Base-by-base conservation (phyloP, 345 rosid species). In the Barbarea vulgaris region DNA sequence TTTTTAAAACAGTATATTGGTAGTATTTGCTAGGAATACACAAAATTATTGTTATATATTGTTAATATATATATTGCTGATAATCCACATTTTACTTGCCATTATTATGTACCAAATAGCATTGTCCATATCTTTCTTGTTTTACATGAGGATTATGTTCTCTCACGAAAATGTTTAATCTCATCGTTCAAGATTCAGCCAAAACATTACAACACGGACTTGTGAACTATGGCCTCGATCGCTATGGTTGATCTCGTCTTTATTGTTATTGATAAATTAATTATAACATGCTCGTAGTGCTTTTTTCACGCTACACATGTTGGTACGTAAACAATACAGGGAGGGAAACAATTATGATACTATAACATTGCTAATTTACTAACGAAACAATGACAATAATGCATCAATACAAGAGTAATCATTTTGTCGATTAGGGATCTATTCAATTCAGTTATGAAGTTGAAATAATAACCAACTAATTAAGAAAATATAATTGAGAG, bases 401-500 rank as follows among this genome's bases (percentile, higher is more conserved):
- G 13, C n/a, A 48, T 47, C 53, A 47, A 17, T 50, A 37, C 42
- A 36, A 37, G 1, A 21, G 46, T 48, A 37, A 63, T 51, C 42
- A 54, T 52, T 25, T 28, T 62, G 48, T 33, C 41, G 27, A 56
- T 15, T 22, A 37, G 60, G 19, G 48, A 48, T 59, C 61, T 51
- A 48, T 54, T 47, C 19, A 15, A 56, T 7, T 42, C 7, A 47
- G 73, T 58, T 57, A 36, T 25, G 52, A 68, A 57, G 53, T 19
- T 67, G 33, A 59, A 34, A 17, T 36, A 37, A 59, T 68, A 37
- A 69, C 57, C 55, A 52, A 41, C 13, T 68, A 50, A 61, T 30
- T 68, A 51, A 58, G 56, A 68, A n/a, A 55, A 50, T 25, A 67
- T 63, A 63, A 52, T 9, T 64, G 42, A 52, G 17, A 41, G 31